Evolutionary conservation across 2,329 filamentous ascomycete species (phyloP), one percentile per base, ranked within the genome.

Genomic region (Colletotrichum cereale): DNA sequence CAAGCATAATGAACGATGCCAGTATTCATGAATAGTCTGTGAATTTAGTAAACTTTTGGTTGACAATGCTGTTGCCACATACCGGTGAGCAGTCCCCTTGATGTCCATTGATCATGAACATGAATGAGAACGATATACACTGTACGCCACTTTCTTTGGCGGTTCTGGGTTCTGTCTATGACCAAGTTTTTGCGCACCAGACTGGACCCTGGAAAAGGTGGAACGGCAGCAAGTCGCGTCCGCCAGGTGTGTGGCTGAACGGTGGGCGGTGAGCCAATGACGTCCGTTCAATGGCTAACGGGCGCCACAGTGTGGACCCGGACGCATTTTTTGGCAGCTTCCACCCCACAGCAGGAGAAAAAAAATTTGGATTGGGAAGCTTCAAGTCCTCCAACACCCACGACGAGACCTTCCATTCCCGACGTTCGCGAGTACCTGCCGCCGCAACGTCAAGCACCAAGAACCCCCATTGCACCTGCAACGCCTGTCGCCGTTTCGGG

Each of bases 361-460:
- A 76, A 76, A 75, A 72, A 72, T 68, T 72, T 72, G 69, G 69
- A 74, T 74, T 75, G 58, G 72, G 74, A 73, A 74, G 73, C 71
- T 72, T 67, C 58, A 62, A 74, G 66, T 57, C 57, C 77, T 77
- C 53, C 55, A 65, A 72, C 61, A 71, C 70, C 63, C 31, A 34
- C 52, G 52, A 71, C 63, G 64, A 71, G 65, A 67, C 52, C 61
- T 66, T 71, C 62, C 61, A 62, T 64, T 57, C 52, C 62, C 56
- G 70, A 72, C 61, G 66, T 71, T 72, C 61, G 61, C 66, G 67
- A 72, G 55, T 66, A 52, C 44, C 67, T 70, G 21, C 66, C 60
- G 62, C 61, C 48, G 62, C 69, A 69, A 69, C 69, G 67, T 62
- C 70, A 57, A 55, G 61, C 40, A 66, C 44, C 24, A 57, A 47